phyloP scores from a whole-genome alignment of 2,329 filamentous ascomycete genomes.

The Botryotinia convoluta region DNA sequence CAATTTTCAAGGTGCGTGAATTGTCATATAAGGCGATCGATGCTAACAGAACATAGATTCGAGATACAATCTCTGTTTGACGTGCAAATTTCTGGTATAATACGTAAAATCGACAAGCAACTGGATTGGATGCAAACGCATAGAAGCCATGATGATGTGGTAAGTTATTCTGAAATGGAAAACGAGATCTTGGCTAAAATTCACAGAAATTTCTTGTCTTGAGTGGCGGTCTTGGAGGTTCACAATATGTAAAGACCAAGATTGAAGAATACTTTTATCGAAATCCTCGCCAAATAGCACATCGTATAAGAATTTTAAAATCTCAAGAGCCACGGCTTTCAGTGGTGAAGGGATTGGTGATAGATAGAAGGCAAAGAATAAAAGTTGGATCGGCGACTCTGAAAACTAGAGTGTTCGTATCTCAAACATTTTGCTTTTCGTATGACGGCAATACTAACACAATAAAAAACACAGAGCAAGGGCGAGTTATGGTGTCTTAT shows the following conservation, averaged over 20 bases:
- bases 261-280: constrained; percentile 42
- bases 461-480: constrained; percentile 34
- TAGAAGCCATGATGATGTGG: constrained; percentile 14
- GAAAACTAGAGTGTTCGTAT: constrained; percentile 38
- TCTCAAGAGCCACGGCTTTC: constrained; percentile 54
- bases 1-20: background rate
- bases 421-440: background rate
- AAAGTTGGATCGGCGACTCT: constrained; percentile 45
- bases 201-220: constrained; percentile 44
- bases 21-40: background rate
- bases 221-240: constrained; percentile 48
- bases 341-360: constrained; percentile 52
- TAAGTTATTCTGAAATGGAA: background rate
- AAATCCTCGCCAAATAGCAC: constrained; percentile 41
- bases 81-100: constrained; percentile 10
- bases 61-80: constrained; percentile 13
- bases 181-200: background rate
- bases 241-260: constrained; percentile 46
- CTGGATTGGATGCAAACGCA: constrained; percentile 34
- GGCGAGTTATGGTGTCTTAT: constrained; percentile 45
- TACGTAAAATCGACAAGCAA: constrained; percentile 40
- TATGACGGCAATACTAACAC: background rate
- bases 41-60: background rate
- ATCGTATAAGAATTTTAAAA: constrained; percentile 42
- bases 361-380: constrained; percentile 50